phyloP scores from a whole-genome alignment of 2,329 filamentous ascomycete species.

The Aureobasidium leucospermi region DNA sequence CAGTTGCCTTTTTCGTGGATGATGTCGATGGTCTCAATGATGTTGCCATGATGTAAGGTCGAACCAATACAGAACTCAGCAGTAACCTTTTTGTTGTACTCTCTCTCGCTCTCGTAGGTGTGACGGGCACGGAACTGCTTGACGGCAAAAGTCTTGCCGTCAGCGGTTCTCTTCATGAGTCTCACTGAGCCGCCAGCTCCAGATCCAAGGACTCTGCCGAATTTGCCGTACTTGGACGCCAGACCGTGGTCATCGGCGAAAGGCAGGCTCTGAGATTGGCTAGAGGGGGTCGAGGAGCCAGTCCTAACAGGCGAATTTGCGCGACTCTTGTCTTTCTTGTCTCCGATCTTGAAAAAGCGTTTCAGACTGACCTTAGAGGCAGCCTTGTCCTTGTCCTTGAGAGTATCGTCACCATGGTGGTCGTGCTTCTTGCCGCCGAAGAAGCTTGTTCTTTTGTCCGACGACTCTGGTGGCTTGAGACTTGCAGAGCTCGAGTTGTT shows the following conservation, averaged over 20 bases:
- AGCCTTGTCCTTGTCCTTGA: slow-evolving; percentile 31
- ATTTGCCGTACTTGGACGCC: slow-evolving; percentile 87
- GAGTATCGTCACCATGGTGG: slow-evolving; percentile 38
- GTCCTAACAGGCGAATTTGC: slow-evolving; percentile 19
- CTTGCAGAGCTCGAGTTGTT: slow-evolving; percentile 17
- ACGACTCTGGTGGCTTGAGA: slow-evolving; percentile 18
- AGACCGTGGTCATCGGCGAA: slow-evolving; percentile 93
- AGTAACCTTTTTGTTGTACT: slow-evolving; percentile 97
- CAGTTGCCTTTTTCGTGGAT: slow-evolving; percentile 88
- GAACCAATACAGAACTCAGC: slow-evolving; percentile 98
- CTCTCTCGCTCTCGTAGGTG: slow-evolving; percentile 85
- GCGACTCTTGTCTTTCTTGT: slow-evolving; percentile 43
- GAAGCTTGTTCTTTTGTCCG: slow-evolving; percentile 46
- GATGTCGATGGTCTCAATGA: slow-evolving; percentile 96
- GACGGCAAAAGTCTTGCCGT: slow-evolving; percentile 90
- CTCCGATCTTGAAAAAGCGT: slow-evolving; percentile 83
- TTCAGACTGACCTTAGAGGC: slow-evolving; percentile 92
- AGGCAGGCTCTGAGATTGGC: slow-evolving; percentile 44
- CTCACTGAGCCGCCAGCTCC: slow-evolving; percentile 92
- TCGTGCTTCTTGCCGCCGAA: slow-evolving; percentile 50
- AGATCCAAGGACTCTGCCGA: slow-evolving; percentile 87
- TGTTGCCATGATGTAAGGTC: slow-evolving; percentile 92
- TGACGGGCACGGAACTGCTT: slow-evolving; percentile 94
- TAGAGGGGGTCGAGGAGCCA: slow-evolving; percentile 33
- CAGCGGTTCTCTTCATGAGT: slow-evolving; percentile 86